Evolutionary conservation across 768 basidiomycete species (phyloP).

Genomic region (Serendipita sp.): DNA sequence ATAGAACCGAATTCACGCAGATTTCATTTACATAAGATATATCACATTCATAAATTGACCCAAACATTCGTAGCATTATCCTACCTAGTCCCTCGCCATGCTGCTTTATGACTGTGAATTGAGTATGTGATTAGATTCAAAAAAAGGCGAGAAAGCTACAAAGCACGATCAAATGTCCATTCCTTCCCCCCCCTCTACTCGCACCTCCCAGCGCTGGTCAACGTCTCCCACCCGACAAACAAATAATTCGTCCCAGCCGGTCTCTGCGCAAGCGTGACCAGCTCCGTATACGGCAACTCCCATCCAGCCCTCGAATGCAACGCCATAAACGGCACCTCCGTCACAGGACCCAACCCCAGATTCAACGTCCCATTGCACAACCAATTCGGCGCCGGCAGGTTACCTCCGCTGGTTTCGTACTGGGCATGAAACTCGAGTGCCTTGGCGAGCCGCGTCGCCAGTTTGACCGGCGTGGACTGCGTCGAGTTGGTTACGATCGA

Average conservation of each 20-base stretch:
- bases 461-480: not conserved
- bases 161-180: no score
- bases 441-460: not conserved
- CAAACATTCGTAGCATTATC: no score
- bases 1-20: not conserved
- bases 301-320: not conserved
- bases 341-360: not conserved
- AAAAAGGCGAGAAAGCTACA: no score
- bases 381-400: not conserved
- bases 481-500: not conserved
- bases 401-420: not conserved
- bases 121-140: no score
- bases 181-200: no score
- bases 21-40: no score
- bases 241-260: slow-evolving; percentile 4
- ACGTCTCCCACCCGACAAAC: slow-evolving; percentile 6
- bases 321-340: not conserved
- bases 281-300: not conserved
- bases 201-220: not conserved
- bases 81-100: no score
- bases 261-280: not conserved
- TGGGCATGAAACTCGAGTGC: slow-evolving; percentile 1
- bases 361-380: slow-evolving; percentile 1
- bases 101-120: no score
- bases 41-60: no score